These are phyloP conservation scores for Wickerhamomyces pijperi DNA, from an alignment of 805 yeast species.

Conservation along the genomic window DNA sequence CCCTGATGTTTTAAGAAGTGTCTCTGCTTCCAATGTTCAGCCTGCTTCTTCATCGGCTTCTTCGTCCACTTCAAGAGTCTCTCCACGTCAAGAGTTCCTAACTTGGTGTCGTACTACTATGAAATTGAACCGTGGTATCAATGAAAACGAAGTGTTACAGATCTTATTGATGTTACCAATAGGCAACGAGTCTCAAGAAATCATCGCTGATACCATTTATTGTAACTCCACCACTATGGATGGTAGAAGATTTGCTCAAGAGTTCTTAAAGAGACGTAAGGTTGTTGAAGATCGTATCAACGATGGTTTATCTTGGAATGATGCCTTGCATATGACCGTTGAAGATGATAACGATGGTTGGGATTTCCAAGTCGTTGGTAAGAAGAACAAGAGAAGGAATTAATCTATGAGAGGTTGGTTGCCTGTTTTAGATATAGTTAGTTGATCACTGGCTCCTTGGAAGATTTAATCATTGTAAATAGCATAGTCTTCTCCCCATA, in stretches of 20 bases:
- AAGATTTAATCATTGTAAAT: no score
- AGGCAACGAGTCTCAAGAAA: slow-evolving; percentile 64
- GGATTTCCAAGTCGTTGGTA: slow-evolving; percentile 57
- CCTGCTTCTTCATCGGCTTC: slow-evolving; percentile 3
- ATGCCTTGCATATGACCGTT: slow-evolving; percentile 40
- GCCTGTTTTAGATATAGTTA: no score
- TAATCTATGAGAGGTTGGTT: slow-evolving; percentile 25
- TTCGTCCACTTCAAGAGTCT: slow-evolving; percentile 11
- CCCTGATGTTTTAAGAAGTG: slow-evolving; percentile 27
- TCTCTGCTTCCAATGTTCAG: slow-evolving; percentile 20
- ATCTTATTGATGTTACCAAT: slow-evolving; percentile 73
- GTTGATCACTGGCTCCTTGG: no score
- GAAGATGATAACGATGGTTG: slow-evolving; percentile 37
- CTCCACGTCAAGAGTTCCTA: slow-evolving; percentile 51
- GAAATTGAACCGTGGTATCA: slow-evolving; percentile 63
- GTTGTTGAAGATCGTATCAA: slow-evolving; percentile 48
- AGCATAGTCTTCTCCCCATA: no score
- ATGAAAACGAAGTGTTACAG: slow-evolving; percentile 66
- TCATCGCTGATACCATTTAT: slow-evolving; percentile 87
- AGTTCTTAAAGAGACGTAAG: slow-evolving; percentile 70
- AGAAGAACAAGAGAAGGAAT: slow-evolving; percentile 41
- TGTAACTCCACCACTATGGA: slow-evolving; percentile 84
- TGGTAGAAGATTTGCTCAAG: slow-evolving; percentile 88
- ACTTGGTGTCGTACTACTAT: slow-evolving; percentile 63
- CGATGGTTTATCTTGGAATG: slow-evolving; percentile 59